phyloP scores from a whole-genome alignment of 805 yeast genomes.

The Candida pini region DNA sequence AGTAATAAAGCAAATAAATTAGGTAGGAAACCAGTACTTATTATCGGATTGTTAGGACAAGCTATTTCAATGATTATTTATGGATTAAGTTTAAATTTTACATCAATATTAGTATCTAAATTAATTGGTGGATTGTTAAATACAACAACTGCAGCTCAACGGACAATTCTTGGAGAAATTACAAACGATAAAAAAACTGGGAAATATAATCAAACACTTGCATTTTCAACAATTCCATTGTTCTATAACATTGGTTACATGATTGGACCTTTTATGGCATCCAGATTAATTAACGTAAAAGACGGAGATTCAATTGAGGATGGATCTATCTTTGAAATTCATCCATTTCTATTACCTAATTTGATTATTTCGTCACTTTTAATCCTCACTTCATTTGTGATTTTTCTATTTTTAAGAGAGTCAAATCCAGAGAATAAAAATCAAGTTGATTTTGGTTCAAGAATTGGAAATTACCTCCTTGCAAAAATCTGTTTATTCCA shows the following conservation, averaged over 20 bases:
- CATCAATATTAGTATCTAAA: constrained; percentile 48
- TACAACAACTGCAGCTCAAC: constrained; percentile 56
- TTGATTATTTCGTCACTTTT: constrained; percentile 36
- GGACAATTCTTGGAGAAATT: constrained; percentile 58
- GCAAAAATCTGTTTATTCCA: neutral
- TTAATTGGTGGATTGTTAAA: constrained; percentile 48
- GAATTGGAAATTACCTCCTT: neutral
- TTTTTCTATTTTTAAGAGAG: constrained; percentile 33
- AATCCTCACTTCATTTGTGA: constrained; percentile 29
- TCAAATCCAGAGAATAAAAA: neutral
- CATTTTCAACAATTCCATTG: constrained; percentile 56
- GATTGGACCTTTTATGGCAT: constrained; percentile 48
- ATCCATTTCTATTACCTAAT: constrained; percentile 50
- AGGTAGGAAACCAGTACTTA: constrained; percentile 55
- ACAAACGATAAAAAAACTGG: constrained; percentile 45
- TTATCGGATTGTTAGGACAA: constrained; percentile 51
- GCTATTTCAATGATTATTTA: constrained; percentile 39
- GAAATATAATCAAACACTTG: constrained; percentile 63
- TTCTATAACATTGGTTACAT: constrained; percentile 56
- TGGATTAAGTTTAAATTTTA: constrained; percentile 50
- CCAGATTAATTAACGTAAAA: neutral
- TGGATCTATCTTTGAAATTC: constrained; percentile 15
- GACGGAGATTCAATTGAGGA: constrained; percentile 21
- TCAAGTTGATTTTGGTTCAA: neutral
- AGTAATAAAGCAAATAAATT: constrained; percentile 46